Evolutionary conservation across 139 green algal species (phyloP).

Genomic region (Coelastrella sp.): DNA sequence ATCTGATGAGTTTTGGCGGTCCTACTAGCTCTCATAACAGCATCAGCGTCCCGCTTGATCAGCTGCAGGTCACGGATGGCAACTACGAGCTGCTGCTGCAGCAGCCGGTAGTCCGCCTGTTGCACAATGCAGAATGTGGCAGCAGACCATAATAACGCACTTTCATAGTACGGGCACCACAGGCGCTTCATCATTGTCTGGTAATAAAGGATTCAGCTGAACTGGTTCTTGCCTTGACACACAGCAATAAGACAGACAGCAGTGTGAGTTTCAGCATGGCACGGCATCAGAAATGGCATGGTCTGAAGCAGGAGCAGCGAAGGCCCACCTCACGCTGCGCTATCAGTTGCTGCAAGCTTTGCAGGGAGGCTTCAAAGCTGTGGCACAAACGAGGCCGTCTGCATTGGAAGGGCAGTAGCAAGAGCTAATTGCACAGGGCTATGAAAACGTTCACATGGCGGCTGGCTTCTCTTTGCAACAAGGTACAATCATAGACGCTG

Average conservation of each 20-base stretch:
- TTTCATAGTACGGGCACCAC: not conserved
- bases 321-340: not conserved
- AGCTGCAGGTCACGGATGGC: not conserved
- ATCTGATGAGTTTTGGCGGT: no score
- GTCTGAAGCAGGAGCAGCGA: no score
- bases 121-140: not conserved
- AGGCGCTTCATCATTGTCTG: no score
- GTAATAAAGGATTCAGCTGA: no score
- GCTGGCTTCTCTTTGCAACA: no score
- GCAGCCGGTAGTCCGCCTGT: not conserved
- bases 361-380: not conserved
- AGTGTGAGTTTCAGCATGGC: no score
- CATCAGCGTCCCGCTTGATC: not conserved
- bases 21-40: not conserved
- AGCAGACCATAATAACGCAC: not conserved
- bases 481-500: not conserved
- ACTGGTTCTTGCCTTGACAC: no score
- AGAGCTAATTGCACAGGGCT: no score
- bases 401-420: not conserved
- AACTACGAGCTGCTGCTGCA: conserved; percentile 3
- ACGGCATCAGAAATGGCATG: no score
- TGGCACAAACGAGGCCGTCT: conserved; percentile 5
- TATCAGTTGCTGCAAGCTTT: not conserved
- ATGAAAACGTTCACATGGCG: no score
- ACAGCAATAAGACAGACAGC: no score